Evolutionary conservation across 805 yeast genomes (phyloP), one percentile per base, ranked within the genome.

Genomic region (Saturnispora dispora): DNA sequence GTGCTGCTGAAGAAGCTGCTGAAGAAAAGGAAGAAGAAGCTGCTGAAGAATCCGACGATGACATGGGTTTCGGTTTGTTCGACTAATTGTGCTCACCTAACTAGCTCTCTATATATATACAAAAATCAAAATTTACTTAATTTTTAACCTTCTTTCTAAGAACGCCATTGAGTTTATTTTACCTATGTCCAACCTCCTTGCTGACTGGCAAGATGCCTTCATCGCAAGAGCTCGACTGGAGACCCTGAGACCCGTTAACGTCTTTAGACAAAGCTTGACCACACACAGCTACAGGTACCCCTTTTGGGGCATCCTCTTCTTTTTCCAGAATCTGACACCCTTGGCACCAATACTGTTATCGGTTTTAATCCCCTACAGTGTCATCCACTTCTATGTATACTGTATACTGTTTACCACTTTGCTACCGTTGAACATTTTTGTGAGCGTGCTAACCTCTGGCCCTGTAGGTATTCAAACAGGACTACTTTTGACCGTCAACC

Each of bases 1-100:
- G 72, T 62, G 77, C 71, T 55, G 79, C 69, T 53, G 85, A 71
- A 56, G 84, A 71, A 60, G 82, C 70, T 59, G 83, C 73, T 62
- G 88, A 70, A 60, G 79, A 64, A 58, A 76, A 60, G 56, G 82
- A 71, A 59, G 81, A 74, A 68, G 76, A 69, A 58, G 75, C 67
- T 55, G 72, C 69, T 57, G 77, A 71, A 65, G 76, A 71, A 59
- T 74, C 75, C 61, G 78, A 75, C 69, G 86, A 81, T 72, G 68
- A 63, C 58, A 82, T 83, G 88, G 89, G 89, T 64, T 81, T 83
- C 82, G 88, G 88, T 82, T 85, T 93, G 75, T 93, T 93, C 85
- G 99, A 93, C 83, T 93, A 93, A 81, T 65, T 68, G 53, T 33
- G 39, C 43, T 35, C 22, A 37, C 23, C 15, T 45, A 10, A 28